Evolutionary conservation across 345 rosid species (phyloP), one percentile per base, ranked within the genome.

Genomic region (Rubroshorea leprosula): DNA sequence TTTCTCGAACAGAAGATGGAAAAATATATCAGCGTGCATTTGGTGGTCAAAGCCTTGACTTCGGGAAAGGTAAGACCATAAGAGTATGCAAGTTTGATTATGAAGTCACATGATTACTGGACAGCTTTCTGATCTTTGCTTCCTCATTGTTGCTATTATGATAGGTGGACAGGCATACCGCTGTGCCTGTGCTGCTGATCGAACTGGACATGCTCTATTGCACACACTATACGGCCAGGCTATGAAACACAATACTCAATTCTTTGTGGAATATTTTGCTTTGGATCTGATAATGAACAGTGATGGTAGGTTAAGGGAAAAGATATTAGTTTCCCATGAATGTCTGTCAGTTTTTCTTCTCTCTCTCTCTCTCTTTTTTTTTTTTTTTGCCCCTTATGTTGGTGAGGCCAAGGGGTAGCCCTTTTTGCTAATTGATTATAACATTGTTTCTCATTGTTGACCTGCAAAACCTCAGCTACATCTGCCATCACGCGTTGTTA

Each of bases 141-240:
- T 65, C 58, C 23, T 69, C 38, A 51, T 31, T 69, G 35, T 71
- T 69, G 59, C 45, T 63, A 38, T 56, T 55, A n/a, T 51, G 60
- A 52, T 60, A 93, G 99, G 99, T 72, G 97, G 99, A 68, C 97
- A 93, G 71, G 99, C 99, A 63, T 89, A 93, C 61, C 99, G 97
- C 49, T 93, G 99, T 74, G 99, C 99, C 55, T 93, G 99, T 82
- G 97, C 97, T 76, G 99, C 99, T 49, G 99, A 93, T 66, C 65
- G 99, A 53, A 93, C 96, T 29, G 97, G 99, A 49, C 99, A 93
- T 80, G 99, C 99, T 62, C 68, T 93, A 54, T 69, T 93, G 83
- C 99, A 93, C 72, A 83, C 99, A 48, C 91, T 89, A 53, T 93
- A 89, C 82, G 97, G 99, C 67, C 97, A 93, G 78, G 99, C 99